These are phyloP conservation scores for Nyctanthes arbortristis DNA, from an alignment of 257 asterid genomes.

Conservation along the genomic window DNA sequence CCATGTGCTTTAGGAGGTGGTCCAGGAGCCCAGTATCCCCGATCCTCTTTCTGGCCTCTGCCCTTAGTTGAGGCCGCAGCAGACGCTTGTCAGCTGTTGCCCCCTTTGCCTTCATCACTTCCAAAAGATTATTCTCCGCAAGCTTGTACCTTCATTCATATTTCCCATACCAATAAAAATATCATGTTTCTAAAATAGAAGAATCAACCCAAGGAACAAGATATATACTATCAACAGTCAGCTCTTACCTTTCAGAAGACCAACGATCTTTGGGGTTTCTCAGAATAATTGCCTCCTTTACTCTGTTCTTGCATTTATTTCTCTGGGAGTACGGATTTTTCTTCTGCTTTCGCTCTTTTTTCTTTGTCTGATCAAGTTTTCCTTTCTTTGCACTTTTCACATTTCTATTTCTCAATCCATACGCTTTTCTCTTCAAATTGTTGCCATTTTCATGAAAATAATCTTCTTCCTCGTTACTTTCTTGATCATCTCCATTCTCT, in stretches of 20 bases:
- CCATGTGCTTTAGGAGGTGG: constrained; percentile 93
- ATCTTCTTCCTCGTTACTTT: constrained; percentile 23
- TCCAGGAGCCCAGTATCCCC: constrained; percentile 91
- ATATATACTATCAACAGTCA: background rate
- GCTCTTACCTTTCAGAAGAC: constrained; percentile 81
- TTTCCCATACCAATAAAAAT: background rate
- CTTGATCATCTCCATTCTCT: constrained; percentile 7
- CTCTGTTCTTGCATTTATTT: constrained; percentile 37
- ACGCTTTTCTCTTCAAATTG: constrained; percentile 69
- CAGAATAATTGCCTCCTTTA: constrained; percentile 44
- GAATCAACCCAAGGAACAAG: background rate
- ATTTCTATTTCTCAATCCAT: constrained; percentile 53
- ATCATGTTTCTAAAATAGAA: background rate
- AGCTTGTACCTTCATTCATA: constrained; percentile 73
- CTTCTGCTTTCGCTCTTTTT: constrained; percentile 35
- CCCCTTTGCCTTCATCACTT: constrained; percentile 51
- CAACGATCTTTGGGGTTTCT: constrained; percentile 85
- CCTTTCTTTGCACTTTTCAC: constrained; percentile 46
- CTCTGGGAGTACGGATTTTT: constrained; percentile 26
- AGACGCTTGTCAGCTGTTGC: constrained; percentile 69
- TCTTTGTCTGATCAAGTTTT: constrained; percentile 34
- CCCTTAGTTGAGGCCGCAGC: constrained; percentile 78
- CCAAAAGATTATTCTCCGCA: too few relatives aligned
- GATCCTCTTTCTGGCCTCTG: constrained; percentile 85
- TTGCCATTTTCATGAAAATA: constrained; percentile 30